Evolutionary conservation across 2,329 filamentous ascomycete genomes (phyloP).

Genomic region (Pleurostoma richardsiae): DNA sequence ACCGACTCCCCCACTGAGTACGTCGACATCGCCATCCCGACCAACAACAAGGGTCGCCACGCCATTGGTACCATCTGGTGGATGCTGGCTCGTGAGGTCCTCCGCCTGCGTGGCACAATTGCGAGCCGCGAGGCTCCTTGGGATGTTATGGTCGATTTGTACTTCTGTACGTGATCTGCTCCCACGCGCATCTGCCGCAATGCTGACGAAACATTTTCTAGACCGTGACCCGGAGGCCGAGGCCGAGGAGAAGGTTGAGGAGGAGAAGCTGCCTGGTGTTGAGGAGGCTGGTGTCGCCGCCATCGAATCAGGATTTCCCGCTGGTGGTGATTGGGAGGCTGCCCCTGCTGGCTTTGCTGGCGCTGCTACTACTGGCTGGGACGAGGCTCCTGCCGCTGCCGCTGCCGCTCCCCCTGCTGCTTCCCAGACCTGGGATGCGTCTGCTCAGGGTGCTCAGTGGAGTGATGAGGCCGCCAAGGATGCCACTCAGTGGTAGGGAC

Average conservation of each 20-base stretch:
- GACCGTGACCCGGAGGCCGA: slow-evolving; percentile 99
- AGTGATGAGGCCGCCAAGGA: slow-evolving; percentile 56
- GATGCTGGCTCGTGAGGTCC: slow-evolving; percentile 99
- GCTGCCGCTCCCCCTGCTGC: slow-evolving; percentile 36
- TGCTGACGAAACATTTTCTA: slow-evolving; percentile 21
- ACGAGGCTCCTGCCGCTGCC: slow-evolving; percentile 44
- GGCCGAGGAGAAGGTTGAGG: slow-evolving; percentile 95
- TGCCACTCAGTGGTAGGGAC: slow-evolving; percentile 32
- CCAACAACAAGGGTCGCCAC: slow-evolving; percentile 99
- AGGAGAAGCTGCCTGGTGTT: slow-evolving; percentile 83
- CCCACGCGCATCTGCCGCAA: not conserved
- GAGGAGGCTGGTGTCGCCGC: slow-evolving; percentile 79
- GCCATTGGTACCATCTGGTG: slow-evolving; percentile 98
- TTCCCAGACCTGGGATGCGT: slow-evolving; percentile 41
- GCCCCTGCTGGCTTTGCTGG: slow-evolving; percentile 66
- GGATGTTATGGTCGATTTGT: slow-evolving; percentile 99
- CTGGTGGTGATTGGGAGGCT: slow-evolving; percentile 79
- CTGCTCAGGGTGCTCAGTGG: slow-evolving; percentile 66
- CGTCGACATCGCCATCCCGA: slow-evolving; percentile 99
- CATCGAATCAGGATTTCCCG: slow-evolving; percentile 73
- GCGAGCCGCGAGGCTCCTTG: slow-evolving; percentile 93
- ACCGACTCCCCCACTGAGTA: slow-evolving; percentile 99
- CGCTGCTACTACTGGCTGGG: slow-evolving; percentile 51
- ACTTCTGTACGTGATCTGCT: slow-evolving; percentile 71
- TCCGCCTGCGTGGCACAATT: slow-evolving; percentile 96